These are phyloP conservation scores for Komagataea norvegica DNA, from an alignment of 1,139 yeast species.

Conservation along the genomic window DNA sequence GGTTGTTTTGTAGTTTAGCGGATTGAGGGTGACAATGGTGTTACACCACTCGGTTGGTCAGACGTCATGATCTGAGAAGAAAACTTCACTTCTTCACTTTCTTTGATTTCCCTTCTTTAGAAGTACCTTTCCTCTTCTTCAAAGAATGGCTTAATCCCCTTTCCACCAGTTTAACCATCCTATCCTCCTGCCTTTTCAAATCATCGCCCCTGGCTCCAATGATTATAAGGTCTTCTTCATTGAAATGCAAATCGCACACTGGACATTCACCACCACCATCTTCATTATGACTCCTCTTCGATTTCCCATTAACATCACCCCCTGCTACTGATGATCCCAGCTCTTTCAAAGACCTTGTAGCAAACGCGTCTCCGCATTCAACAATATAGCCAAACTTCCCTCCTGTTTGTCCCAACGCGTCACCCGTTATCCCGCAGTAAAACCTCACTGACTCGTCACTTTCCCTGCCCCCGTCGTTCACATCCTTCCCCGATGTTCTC, in stretches of 20 bases:
- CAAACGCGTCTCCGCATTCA: slow-evolving; percentile 52
- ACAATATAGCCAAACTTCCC: slow-evolving; percentile 42
- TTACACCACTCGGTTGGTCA: not conserved
- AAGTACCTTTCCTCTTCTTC: slow-evolving; percentile 31
- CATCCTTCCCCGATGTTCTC: too few relatives aligned
- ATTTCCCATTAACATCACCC: not conserved
- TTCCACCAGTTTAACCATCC: slow-evolving; percentile 33
- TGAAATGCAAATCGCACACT: slow-evolving; percentile 34
- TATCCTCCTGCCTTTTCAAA: slow-evolving; percentile 27
- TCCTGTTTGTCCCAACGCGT: slow-evolving; percentile 32
- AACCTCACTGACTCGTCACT: slow-evolving; percentile 27
- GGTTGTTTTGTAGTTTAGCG: too few relatives aligned
- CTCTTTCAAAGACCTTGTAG: slow-evolving; percentile 18
- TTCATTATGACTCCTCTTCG: slow-evolving; percentile 34
- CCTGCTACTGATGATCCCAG: too few relatives aligned
- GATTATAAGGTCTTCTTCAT: slow-evolving; percentile 32
- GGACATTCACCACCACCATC: slow-evolving; percentile 33
- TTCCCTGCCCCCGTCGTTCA: not conserved
- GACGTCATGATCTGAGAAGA: not conserved
- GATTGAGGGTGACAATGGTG: too few relatives aligned
- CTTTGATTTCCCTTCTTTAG: slow-evolving; percentile 4
- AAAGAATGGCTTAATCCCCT: slow-evolving; percentile 47
- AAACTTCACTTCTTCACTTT: slow-evolving; percentile 7
- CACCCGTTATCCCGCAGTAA: slow-evolving; percentile 50
- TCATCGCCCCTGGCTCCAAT: slow-evolving; percentile 34